These are phyloP conservation scores for Dryas alaskensis DNA, from an alignment of 306 rosid genomes.

Conservation along the genomic window DNA sequence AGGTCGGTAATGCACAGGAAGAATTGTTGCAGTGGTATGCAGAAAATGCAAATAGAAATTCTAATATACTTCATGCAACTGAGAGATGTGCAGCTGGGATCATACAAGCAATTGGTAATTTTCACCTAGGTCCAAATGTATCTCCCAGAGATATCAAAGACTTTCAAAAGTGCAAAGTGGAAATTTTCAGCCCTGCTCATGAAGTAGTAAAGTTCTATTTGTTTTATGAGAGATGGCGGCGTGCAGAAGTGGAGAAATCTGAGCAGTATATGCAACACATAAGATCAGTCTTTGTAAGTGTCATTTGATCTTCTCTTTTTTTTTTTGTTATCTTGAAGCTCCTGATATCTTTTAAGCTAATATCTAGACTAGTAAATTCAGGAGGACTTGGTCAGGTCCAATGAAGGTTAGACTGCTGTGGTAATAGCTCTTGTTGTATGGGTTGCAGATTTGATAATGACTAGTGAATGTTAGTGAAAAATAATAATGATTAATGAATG, in stretches of 20 bases:
- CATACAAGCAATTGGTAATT: slow-evolving; percentile 63
- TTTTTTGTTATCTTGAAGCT: background rate
- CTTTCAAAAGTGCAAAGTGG: slow-evolving; percentile 26
- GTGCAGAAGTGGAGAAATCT: slow-evolving; percentile 57
- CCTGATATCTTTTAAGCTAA: background rate
- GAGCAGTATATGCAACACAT: slow-evolving; percentile 41
- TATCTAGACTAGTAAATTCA: background rate
- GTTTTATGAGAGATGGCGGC: slow-evolving; percentile 73
- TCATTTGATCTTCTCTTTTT: slow-evolving; percentile 8
- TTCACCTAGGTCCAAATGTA: slow-evolving; percentile 60
- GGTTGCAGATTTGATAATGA: background rate
- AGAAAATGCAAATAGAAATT: slow-evolving; percentile 48
- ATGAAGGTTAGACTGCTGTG: background rate
- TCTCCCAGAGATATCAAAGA: slow-evolving; percentile 69
- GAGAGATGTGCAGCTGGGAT: slow-evolving; percentile 89
- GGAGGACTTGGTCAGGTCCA: background rate
- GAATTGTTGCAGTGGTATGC: slow-evolving; percentile 66
- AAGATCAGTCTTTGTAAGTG: slow-evolving; percentile 57
- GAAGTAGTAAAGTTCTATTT: slow-evolving; percentile 64
- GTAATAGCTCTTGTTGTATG: background rate
- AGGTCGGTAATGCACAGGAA: slow-evolving; percentile 77
- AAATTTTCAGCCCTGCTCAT: slow-evolving; percentile 36
- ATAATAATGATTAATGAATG: background rate
- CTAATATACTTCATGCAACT: slow-evolving; percentile 47
- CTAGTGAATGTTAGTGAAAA: background rate